Percentiles rank a stretch among this genome's conserved stretches.
Evolutionary conservation across 352 stramenopile species (phyloP).

Genomic region (Blastocystis sp.): DNA sequence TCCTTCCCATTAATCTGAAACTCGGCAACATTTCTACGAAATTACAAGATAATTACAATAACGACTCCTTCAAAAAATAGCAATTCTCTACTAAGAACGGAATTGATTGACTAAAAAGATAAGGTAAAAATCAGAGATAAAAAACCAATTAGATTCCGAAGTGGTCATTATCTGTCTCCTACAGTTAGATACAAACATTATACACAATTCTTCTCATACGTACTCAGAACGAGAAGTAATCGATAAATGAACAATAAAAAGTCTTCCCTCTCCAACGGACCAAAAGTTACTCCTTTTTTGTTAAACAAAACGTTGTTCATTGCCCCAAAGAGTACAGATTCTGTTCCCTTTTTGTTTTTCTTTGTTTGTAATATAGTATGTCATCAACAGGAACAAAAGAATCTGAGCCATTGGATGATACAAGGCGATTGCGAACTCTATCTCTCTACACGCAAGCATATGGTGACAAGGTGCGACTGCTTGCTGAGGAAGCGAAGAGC

Average conservation of each 20-base stretch:
- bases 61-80: neutral
- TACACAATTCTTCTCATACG: neutral
- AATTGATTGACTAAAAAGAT: neutral
- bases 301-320: neutral
- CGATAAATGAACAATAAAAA: neutral
- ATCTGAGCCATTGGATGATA: neutral
- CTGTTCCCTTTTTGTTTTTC: neutral
- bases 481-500: neutral
- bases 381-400: neutral
- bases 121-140: neutral
- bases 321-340: neutral
- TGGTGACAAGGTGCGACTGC: neutral
- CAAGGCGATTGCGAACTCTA: neutral
- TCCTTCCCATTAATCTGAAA: conserved; percentile 58
- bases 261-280: neutral
- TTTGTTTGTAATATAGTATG: neutral
- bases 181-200: neutral
- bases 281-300: neutral
- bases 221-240: neutral
- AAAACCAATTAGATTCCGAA: neutral
- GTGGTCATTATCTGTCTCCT: neutral
- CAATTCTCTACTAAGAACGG: neutral
- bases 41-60: neutral
- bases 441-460: conserved; percentile 1
- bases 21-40: conserved; percentile 14